phyloP scores from a whole-genome alignment of 805 yeast genomes.

The Henningerozyma blattae region DNA sequence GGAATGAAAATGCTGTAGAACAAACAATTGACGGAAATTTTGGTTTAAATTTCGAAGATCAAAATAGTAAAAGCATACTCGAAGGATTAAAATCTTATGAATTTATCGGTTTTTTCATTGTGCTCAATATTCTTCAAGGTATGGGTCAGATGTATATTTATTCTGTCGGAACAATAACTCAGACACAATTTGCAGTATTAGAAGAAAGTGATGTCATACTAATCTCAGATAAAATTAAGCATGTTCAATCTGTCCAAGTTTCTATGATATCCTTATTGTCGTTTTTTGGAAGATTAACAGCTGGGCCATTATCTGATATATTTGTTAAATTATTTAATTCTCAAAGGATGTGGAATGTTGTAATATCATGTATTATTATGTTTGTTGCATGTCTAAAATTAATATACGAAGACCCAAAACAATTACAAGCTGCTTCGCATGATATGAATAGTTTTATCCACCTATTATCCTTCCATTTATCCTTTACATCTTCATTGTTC shows the following conservation, averaged over 20 bases:
- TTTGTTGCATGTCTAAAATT: conserved; percentile 25
- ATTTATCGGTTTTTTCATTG: conserved; percentile 40
- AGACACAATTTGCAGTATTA: conserved; percentile 28
- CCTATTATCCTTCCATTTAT: conserved; percentile 20
- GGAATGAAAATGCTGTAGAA: background rate
- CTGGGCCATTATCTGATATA: conserved; percentile 58
- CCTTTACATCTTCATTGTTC: conserved; percentile 39
- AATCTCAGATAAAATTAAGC: conserved; percentile 28
- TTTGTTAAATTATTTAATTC: conserved; percentile 37
- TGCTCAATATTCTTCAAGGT: conserved; percentile 48
- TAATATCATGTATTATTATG: conserved; percentile 29
- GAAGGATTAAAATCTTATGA: conserved; percentile 7
- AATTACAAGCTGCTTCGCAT: background rate
- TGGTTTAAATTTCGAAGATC: too few relatives aligned
- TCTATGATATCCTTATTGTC: conserved; percentile 53
- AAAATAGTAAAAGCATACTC: background rate
- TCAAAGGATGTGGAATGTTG: conserved; percentile 57
- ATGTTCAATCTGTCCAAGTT: conserved; percentile 54
- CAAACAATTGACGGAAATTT: background rate
- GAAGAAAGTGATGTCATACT: conserved; percentile 7
- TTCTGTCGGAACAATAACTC: conserved; percentile 63
- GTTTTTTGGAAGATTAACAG: conserved; percentile 48
- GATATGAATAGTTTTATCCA: background rate
- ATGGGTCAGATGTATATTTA: conserved; percentile 64
- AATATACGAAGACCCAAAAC: background rate